Evolutionary conservation across 2,329 filamentous ascomycete genomes (phyloP).

Genomic region (Colletotrichum cereale): DNA sequence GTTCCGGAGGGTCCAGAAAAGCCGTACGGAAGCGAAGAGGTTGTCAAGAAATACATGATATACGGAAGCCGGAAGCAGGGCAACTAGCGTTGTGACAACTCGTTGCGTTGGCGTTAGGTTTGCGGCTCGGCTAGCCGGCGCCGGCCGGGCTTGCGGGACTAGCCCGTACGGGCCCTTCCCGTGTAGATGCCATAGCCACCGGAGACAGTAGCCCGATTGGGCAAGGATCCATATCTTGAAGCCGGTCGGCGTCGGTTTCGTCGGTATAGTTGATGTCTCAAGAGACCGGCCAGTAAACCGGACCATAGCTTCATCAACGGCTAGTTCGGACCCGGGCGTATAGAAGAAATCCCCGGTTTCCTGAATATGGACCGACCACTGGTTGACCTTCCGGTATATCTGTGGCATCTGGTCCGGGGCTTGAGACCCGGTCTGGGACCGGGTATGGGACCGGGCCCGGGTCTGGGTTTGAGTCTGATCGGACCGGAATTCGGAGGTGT

Average conservation of each 20-base stretch:
- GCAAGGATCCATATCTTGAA: not conserved
- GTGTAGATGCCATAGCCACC: not conserved
- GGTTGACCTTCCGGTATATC: not conserved
- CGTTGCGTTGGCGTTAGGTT: not conserved
- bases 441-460: too few relatives aligned
- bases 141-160: not conserved
- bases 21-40: not conserved
- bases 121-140: too few relatives aligned
- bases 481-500: too few relatives aligned
- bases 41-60: not conserved
- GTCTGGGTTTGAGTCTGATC: too few relatives aligned
- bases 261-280: not conserved
- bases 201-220: not conserved
- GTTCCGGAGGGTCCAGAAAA: not conserved
- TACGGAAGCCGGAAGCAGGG: not conserved
- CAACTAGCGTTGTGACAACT: not conserved
- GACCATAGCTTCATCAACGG: not conserved
- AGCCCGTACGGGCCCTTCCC: not conserved
- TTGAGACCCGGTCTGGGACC: too few relatives aligned
- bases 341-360: not conserved
- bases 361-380: not conserved
- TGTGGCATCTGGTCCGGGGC: not conserved
- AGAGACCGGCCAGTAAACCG: not conserved
- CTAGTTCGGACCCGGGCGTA: not conserved
- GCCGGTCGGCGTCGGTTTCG: not conserved